Evolutionary conservation across 1,284 basidiomycete species (phyloP).

Genomic region (Marasmius tenuissimus): DNA sequence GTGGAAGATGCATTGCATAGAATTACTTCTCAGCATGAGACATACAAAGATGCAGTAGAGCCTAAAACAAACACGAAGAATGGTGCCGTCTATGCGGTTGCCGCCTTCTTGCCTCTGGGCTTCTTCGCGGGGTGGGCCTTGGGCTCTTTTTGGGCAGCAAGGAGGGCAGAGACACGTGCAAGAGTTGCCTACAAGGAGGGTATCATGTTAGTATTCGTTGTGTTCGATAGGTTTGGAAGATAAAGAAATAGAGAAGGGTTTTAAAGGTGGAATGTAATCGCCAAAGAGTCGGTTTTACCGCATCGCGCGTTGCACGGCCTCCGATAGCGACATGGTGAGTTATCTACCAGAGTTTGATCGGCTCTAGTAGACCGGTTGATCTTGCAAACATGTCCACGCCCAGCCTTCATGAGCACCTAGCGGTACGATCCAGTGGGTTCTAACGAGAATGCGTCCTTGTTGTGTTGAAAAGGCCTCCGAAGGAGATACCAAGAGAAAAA

Average conservation of each 20-base stretch:
- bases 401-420: slow-evolving; percentile 66
- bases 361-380: slow-evolving; percentile 46
- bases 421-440: slow-evolving; percentile 71
- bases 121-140: slow-evolving; percentile 75
- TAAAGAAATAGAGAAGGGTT: slow-evolving; percentile 13
- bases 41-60: not conserved
- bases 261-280: slow-evolving; percentile 49
- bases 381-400: slow-evolving; percentile 88
- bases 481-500: slow-evolving; percentile 14
- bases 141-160: slow-evolving; percentile 70
- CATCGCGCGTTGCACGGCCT: slow-evolving; percentile 58
- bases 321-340: slow-evolving; percentile 75
- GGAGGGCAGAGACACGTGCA: slow-evolving; percentile 78
- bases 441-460: slow-evolving; percentile 62
- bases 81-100: not conserved
- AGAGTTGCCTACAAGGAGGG: slow-evolving; percentile 62
- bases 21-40: not conserved
- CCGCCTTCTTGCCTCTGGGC: slow-evolving; percentile 71
- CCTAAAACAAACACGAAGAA: not conserved
- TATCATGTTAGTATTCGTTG: slow-evolving; percentile 27
- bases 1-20: not conserved
- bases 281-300: slow-evolving; percentile 71
- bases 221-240: not conserved
- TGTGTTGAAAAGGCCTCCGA: slow-evolving; percentile 11
- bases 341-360: slow-evolving; percentile 65